Base-by-base conservation (phyloP, 176 grass and related monocot species). In the Oryza glaberrima region DNA sequence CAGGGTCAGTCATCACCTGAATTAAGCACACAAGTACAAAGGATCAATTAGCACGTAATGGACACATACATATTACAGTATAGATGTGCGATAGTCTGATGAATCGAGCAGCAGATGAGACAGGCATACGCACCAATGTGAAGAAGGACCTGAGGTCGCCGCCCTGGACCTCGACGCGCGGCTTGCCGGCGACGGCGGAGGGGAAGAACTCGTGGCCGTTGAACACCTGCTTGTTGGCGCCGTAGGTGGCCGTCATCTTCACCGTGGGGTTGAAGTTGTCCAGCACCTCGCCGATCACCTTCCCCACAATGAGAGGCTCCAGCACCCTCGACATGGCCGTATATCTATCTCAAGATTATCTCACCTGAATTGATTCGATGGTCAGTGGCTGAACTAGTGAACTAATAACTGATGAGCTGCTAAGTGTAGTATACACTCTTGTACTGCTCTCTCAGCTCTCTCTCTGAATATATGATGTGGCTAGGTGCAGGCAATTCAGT, bases 141-240 rank as follows among this genome's bases (percentile, higher is more conserved):
- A 97, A 97, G 77, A 94, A 85, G 65, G 91, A 90, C 72, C 92
- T 92, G 76, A 97, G 76, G 12, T 97, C 94, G 4, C 87, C 90
- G 11, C 90, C 90, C 80, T 90, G 92, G 84, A 97, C 92, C 85
- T 97, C 90, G 44, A 92, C 90, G 60, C 82, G 88, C n/a, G 94
- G 94, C 80, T 88, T 94, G 15, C 56, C 74, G 3, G 73, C 80
- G 6, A 97, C 92, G 34, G 85, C 87, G 2, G 94, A 97, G 16
- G 94, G 94, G 88, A 90, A 94, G 79, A 97, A 89, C 85, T 97
- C 94, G 20, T 97, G 94, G 32, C 94, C 94, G 36, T 97, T 97
- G 79, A 88, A 97, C 43, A 97, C 90, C 84, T 86, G 85, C 80
- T 88, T 97, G 90, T 90, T 92, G 77, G 76, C 79, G 75, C 88